Evolutionary conservation across 1,284 basidiomycete genomes (phyloP), one percentile per base, ranked within the genome.

Genomic region (Papiliotrema laurentii): DNA sequence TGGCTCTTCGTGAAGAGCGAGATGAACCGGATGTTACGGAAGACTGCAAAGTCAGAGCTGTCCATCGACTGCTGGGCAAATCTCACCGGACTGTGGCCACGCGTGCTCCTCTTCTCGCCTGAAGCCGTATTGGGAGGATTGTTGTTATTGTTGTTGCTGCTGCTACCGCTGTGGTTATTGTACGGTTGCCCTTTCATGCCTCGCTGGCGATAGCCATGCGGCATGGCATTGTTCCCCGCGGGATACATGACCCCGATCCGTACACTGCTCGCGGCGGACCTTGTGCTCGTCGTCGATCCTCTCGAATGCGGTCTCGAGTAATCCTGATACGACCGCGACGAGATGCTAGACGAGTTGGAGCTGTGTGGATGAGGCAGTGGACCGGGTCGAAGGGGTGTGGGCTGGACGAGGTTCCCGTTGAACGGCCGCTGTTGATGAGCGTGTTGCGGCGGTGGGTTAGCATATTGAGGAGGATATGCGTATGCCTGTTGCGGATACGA

Each of bases 11-110:
- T 0, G 69, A 72, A 13, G 67, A 69, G 19, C 61, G 53, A 3
- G 69, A 72, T 26, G 68, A 70, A 1, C 65, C 60, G 3, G 68
- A 69, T 4, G 69, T 65, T 5, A 48, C 46, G 2, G 59, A 59
- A 40, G 55, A 56, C 59, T 59, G 39, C n/a, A n/a, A 35, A 37
- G 14, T 25, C 31, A 11, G 16, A 25, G 45, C 27, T 41, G 42
- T 40, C 18, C 34, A 18, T 25, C 36, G 28, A 13, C 10, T 13
- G 3, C 26, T 14, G 28, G 3, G n/a, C 26, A 27, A 10, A 14
- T 61, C 68, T 59, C 46, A 71, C 68, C 27, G 69, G 69, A 56
- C 69, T 72, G 33, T 72, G 68, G 5, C 59, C 64, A 26, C 69
- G 50, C 21, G 49, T 52, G 40, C 40, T 61, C 53, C 34, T 28